Conservation (phyloP, 306 rosid genomes). For the Castanospermum australe region DNA sequence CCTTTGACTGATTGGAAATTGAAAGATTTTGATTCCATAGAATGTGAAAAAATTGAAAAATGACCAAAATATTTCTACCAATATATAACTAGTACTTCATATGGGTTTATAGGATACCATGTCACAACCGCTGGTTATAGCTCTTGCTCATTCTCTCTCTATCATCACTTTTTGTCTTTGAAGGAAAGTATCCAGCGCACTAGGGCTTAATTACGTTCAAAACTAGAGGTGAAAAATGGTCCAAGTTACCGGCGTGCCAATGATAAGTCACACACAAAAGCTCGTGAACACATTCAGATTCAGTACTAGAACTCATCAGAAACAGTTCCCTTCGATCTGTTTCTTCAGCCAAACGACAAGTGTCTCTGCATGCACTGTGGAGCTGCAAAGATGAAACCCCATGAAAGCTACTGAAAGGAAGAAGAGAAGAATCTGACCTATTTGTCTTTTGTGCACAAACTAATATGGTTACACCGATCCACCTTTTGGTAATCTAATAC, state of each 20-base stretch:
- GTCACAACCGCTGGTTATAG: not conserved
- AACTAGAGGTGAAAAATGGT: constrained; percentile 34
- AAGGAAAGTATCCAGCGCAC: too few species aligned
- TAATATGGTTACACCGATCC: constrained; percentile 39
- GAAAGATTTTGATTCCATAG: too few species aligned
- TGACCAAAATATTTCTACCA: not conserved
- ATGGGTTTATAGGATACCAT: constrained; percentile 1
- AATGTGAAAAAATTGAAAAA: too few species aligned
- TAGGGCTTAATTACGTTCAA: constrained; percentile 17
- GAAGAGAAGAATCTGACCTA: constrained; percentile 40
- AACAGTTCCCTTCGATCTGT: not conserved
- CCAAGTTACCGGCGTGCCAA: constrained; percentile 37
- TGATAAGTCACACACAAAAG: not conserved
- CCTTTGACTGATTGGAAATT: too few species aligned
- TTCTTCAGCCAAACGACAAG: constrained; percentile 18
- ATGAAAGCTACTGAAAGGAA: constrained; percentile 51
- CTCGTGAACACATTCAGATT: not conserved
- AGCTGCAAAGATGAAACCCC: constrained; percentile 34
- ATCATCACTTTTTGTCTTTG: constrained; percentile 24
- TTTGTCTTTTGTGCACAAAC: constrained; percentile 79
- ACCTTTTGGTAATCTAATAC: constrained; percentile 59
- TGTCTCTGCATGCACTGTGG: not conserved
- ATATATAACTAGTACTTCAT: not conserved
- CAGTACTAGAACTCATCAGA: constrained; percentile 2
- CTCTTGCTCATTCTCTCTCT: too few species aligned